These are phyloP conservation scores for Datura wrightii DNA, from an alignment of 257 asterid species.

Conservation along the genomic window DNA sequence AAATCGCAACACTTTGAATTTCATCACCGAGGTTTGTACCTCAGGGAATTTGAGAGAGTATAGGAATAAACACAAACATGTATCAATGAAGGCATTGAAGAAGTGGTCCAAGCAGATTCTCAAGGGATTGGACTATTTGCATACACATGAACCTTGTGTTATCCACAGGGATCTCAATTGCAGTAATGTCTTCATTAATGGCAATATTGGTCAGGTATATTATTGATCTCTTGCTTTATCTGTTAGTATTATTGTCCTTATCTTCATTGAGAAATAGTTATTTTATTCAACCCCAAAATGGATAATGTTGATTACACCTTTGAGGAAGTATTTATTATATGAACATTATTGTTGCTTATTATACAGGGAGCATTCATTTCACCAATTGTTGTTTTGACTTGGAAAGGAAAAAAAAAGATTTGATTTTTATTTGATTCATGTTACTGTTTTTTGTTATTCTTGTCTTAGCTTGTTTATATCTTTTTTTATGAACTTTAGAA, in stretches of 20 bases:
- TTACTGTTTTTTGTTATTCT: not conserved
- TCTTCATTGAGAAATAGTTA: not conserved
- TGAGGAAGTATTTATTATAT: constrained; percentile 2
- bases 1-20: constrained; percentile 64
- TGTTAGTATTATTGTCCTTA: not conserved
- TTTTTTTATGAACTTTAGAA: not conserved
- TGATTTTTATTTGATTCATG: not conserved
- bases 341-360: not conserved
- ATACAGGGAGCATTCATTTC: not conserved
- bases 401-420: not conserved
- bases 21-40: constrained; percentile 83
- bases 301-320: not conserved
- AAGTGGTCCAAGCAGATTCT: constrained; percentile 84
- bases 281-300: constrained; percentile 10
- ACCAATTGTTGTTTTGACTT: not conserved
- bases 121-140: constrained; percentile 77
- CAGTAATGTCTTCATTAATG: constrained; percentile 86
- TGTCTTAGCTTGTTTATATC: not conserved
- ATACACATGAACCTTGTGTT: constrained; percentile 73
- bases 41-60: constrained; percentile 86
- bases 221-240: not conserved
- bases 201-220: constrained; percentile 76
- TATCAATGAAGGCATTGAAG: constrained; percentile 74
- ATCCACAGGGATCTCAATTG: constrained; percentile 86
- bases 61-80: constrained; percentile 75